phyloP scores from a whole-genome alignment of 140 eudicot genomes.

The Bidens hawaiensis region DNA sequence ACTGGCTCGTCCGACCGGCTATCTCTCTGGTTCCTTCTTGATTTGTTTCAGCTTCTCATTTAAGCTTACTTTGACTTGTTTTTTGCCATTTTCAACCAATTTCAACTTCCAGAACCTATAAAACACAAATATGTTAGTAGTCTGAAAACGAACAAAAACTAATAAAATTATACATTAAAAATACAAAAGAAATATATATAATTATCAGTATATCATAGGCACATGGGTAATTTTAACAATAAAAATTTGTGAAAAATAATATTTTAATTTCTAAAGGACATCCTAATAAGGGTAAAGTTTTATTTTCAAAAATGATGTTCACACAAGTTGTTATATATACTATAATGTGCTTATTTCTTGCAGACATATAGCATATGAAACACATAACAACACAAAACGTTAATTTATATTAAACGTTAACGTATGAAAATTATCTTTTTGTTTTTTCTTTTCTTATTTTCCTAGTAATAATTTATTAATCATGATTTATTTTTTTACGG shows the following conservation, averaged over 20 bases:
- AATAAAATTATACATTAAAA: too few species aligned
- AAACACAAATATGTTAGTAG: too few species aligned
- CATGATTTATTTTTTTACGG: background rate
- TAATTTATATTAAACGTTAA: constrained; percentile 61
- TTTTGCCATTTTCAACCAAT: too few species aligned
- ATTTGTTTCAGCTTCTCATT: too few species aligned
- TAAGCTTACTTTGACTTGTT: too few species aligned
- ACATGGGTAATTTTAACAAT: background rate
- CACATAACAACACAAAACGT: constrained; percentile 55
- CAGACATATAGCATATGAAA: constrained; percentile 93
- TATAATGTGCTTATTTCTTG: constrained; percentile 23
- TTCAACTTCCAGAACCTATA: too few species aligned
- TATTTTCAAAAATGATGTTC: background rate
- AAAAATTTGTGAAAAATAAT: background rate
- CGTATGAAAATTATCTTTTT: background rate
- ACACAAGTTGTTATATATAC: constrained; percentile 2
- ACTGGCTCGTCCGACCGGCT: too few species aligned
- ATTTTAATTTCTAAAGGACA: background rate
- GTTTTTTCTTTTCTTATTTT: background rate
- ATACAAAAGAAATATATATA: too few species aligned
- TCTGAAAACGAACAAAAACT: too few species aligned
- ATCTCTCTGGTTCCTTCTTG: too few species aligned
- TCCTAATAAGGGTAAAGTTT: constrained; percentile 1
- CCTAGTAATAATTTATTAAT: background rate
- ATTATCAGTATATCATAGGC: too few species aligned